These are phyloP conservation scores for Senna tora DNA, from an alignment of 306 rosid species.

Conservation along the genomic window DNA sequence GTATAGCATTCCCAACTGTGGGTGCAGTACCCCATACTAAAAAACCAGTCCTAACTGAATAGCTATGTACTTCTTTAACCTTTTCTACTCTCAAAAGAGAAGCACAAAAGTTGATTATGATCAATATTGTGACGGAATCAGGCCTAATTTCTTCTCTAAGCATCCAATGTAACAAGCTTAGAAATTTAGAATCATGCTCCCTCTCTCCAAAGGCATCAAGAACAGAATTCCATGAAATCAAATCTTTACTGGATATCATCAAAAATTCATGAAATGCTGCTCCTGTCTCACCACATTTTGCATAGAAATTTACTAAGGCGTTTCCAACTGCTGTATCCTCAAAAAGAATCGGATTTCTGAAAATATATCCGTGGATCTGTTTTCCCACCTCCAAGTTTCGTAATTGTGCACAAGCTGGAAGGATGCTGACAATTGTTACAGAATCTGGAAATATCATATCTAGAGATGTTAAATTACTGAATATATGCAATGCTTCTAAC, in stretches of 20 bases:
- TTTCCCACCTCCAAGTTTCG: constrained; percentile 57
- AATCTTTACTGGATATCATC: constrained; percentile 63
- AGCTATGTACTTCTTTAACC: constrained; percentile 80
- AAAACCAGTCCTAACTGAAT: constrained; percentile 64
- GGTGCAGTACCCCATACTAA: constrained; percentile 51
- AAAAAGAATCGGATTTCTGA: constrained; percentile 52
- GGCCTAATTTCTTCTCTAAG: constrained; percentile 57
- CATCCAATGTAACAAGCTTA: constrained; percentile 60
- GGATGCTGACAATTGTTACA: constrained; percentile 74
- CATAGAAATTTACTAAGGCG: constrained; percentile 77
- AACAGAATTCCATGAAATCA: constrained; percentile 95
- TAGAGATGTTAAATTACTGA: constrained; percentile 51
- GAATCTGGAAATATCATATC: constrained; percentile 56
- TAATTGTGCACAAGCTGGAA: constrained; percentile 70
- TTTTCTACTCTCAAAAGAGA: constrained; percentile 49
- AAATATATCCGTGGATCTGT: constrained; percentile 69
- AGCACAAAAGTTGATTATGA: constrained; percentile 60
- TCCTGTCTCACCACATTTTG: constrained; percentile 56
- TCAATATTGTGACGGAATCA: constrained; percentile 66
- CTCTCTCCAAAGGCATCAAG: constrained; percentile 63
- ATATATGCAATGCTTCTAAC: constrained; percentile 70
- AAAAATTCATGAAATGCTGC: constrained; percentile 60
- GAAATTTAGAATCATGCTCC: constrained; percentile 50
- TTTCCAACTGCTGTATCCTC: constrained; percentile 67
- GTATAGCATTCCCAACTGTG: constrained; percentile 70